Conservation (phyloP, 345 rosid genomes). For the Nephelium lappaceum region DNA sequence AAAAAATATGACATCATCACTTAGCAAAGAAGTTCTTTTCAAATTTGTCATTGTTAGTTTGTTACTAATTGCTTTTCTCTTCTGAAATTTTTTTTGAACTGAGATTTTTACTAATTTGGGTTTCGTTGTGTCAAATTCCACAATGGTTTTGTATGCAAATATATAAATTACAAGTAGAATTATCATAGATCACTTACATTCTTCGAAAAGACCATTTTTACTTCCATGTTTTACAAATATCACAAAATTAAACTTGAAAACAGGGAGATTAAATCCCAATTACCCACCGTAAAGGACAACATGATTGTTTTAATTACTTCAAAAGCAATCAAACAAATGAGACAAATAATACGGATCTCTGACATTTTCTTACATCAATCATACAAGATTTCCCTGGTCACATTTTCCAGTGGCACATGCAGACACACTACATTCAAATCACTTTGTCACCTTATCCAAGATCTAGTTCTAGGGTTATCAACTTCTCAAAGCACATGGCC, state of each 20-base stretch:
- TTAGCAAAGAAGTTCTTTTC: too few relatives aligned
- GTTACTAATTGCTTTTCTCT: too few relatives aligned
- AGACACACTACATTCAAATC: background rate
- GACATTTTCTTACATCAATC: background rate
- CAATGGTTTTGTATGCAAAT: too few relatives aligned
- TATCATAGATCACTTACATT: too few relatives aligned
- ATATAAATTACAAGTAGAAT: too few relatives aligned
- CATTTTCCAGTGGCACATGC: background rate
- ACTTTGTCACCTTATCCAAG: background rate
- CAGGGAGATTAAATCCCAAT: background rate
- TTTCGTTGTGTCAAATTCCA: too few relatives aligned
- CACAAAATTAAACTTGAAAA: background rate
- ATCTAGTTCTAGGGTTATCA: background rate
- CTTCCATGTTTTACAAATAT: background rate
- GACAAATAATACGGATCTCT: too few relatives aligned
- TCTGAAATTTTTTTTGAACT: too few relatives aligned
- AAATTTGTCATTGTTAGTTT: too few relatives aligned
- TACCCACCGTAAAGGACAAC: background rate
- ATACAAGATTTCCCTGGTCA: background rate
- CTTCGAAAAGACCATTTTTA: too few relatives aligned
- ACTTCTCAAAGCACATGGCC: background rate
- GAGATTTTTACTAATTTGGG: too few relatives aligned
- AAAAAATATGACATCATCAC: too few relatives aligned
- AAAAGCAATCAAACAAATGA: background rate
- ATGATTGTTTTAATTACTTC: background rate